Evolutionary conservation across 139 green algal species (phyloP), one percentile per base, ranked within the genome.

Genomic region (Edaphochlamys debaryana): DNA sequence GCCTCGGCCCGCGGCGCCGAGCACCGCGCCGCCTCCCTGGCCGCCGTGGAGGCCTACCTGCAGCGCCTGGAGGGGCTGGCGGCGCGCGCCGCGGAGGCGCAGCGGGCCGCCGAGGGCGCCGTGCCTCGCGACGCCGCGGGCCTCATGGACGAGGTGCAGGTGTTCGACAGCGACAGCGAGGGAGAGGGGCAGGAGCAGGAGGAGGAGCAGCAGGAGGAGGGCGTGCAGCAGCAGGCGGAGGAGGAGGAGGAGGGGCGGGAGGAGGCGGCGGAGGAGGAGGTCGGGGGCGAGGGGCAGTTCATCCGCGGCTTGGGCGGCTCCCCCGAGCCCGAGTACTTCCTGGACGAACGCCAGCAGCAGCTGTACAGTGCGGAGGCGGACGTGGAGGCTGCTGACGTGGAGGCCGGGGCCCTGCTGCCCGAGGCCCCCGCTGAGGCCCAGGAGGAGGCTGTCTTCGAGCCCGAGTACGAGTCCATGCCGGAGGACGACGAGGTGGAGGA

Each of bases 1-100:
- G 80, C 84, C 40, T 70, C 52, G 25, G 42, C 25, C 37, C 52
- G 42, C 4, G 84, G 89, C 38, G 80, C 84, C 8, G 84, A 90
- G 27, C 66, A 71, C 41, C 75, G 86, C n/a, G 69, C 58, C 30
- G 69, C 79, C 5, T 86, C 89, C 25, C 79, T 90, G 41, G 58
- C 41, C 6, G 63, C 87, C 30, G 86, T 89, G 62, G 50, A 81
- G 38, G 67, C 27, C 79, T 85, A 79, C 37, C 69, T 70, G 48
- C n/a, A 19, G 48, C 77, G 69, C 9, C 77, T 82, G 69, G 82
- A 82, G 40, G 64, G 30, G 20, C 68, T 71, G 62, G n/a, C 40
- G 60, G 29, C 27, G 34, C 48, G 36, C 58, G 69, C 48, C 56
- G 20, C 54, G 56, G 58, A 70, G 54, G 69, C 82, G 56, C 69